Evolutionary conservation across 1,139 yeast species (phyloP).

Genomic region (Pichia sp.): DNA sequence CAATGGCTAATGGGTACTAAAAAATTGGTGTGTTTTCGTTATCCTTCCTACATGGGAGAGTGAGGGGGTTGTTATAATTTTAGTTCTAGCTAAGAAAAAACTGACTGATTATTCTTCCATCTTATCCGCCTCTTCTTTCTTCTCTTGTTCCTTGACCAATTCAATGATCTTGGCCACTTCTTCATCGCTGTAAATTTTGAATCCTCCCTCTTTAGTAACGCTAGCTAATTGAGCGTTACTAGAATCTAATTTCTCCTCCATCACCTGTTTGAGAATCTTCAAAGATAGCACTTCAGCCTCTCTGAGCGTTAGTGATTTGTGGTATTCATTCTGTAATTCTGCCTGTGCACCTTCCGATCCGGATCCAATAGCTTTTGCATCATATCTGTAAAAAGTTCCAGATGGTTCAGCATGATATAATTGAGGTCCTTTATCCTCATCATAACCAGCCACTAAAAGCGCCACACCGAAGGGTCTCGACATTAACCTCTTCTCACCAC

Average conservation of each 20-base stretch:
- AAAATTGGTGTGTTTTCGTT: too few species aligned
- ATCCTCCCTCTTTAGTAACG: constrained; percentile 83
- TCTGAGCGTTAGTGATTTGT: constrained; percentile 82
- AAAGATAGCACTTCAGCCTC: constrained; percentile 91
- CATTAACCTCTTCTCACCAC: constrained; percentile 96
- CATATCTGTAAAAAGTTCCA: constrained; percentile 95
- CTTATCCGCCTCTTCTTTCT: constrained; percentile 32
- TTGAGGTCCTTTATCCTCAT: constrained; percentile 90
- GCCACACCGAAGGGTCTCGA: constrained; percentile 99
- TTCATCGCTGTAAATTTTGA: constrained; percentile 76
- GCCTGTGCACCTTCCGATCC: constrained; percentile 99
- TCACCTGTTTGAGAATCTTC: constrained; percentile 91
- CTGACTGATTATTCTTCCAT: constrained; percentile 12
- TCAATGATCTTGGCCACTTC: constrained; percentile 79
- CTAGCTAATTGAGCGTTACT: constrained; percentile 94
- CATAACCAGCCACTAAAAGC: constrained; percentile 88
- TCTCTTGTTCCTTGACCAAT: constrained; percentile 63
- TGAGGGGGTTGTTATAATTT: too few species aligned
- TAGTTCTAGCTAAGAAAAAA: too few species aligned
- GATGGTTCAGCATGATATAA: constrained; percentile 98
- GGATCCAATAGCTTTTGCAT: constrained; percentile 97
- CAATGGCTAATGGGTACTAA: too few species aligned
- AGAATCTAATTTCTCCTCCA: constrained; percentile 97
- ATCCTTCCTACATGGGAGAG: too few species aligned
- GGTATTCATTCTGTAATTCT: constrained; percentile 95